Base-by-base conservation (phyloP, 225 moss, liverwort and hornwort species). In the Pleurozium schreberi region DNA sequence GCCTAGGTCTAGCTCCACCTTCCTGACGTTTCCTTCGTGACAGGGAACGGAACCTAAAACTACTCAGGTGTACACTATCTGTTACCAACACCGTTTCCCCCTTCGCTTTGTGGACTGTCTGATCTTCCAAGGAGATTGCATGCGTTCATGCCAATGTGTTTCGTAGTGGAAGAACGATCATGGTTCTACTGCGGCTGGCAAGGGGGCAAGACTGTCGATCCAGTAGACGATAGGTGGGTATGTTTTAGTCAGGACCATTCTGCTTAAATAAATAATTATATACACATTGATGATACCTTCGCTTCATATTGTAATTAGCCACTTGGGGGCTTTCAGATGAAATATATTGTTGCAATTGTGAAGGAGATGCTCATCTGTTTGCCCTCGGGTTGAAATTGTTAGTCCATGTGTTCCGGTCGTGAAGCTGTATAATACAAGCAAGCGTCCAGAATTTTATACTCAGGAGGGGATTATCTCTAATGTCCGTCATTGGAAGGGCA, bases 121-220 rank as follows among this genome's bases (percentile, higher is more conserved):
- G 77, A 87, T 82, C 86, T 78, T 87, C 71, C 43, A 78, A 91
- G 67, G 88, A 90, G 75, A 75, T 84, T 84, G 85, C 86, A 42
- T 47, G 50, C 71, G 67, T 81, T 47, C 86, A 85, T 77, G 77
- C 83, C 79, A 14, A 84, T 87, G 36, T 84, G 80, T 58, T 83
- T 71, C 63, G 64, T 52, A 75, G 75, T 61, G 76, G 50, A 43
- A 84, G 68, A 62, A 59, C 30, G 25, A 70, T 90, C 88, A 40
- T 82, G 70, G 53, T 83, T 58, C 59, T 60, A 18, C 58, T 64
- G 84, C 61, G 76, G 53, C 27, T 81, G 81, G 85, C 19, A 70
- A 67, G 85, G 87, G 85, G 90, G 84, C 87, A 89, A 89, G 89
- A 85, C 87, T 92, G 92, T 90, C 89, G 92, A 92, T 92, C 88